phyloP scores from a whole-genome alignment of 495 filamentous ascomycete species.

The Penicillium lagena region DNA sequence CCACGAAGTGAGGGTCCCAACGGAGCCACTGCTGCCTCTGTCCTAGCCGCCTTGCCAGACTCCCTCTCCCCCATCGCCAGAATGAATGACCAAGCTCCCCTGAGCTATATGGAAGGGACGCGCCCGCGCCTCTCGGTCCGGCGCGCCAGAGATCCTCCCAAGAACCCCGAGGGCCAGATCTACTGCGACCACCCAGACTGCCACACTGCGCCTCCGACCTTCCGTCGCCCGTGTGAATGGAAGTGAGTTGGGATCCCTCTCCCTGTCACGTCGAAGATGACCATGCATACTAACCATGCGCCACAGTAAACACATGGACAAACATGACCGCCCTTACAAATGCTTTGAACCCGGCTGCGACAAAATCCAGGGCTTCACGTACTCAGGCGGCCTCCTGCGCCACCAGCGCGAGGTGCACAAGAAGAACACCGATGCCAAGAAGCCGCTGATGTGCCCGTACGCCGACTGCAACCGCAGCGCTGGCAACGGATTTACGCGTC shows the following conservation, averaged over 20 bases:
- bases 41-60: slow-evolving; percentile 35
- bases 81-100: slow-evolving; percentile 34
- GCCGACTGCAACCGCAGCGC: slow-evolving; percentile 79
- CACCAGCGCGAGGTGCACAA: slow-evolving; percentile 90
- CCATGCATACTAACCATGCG: slow-evolving; percentile 11
- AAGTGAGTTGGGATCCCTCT: slow-evolving; percentile 51
- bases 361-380: slow-evolving; percentile 89
- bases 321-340: slow-evolving; percentile 87
- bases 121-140: slow-evolving; percentile 41
- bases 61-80: slow-evolving; percentile 29
- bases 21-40: slow-evolving; percentile 29
- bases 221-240: slow-evolving; percentile 86
- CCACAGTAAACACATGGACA: slow-evolving; percentile 89
- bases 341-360: slow-evolving; percentile 71
- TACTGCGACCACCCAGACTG: slow-evolving; percentile 62
- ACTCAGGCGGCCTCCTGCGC: slow-evolving; percentile 77
- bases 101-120: slow-evolving; percentile 34
- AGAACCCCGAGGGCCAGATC: slow-evolving; percentile 63
- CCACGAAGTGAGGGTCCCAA: slow-evolving; percentile 43
- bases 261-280: not conserved
- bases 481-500: slow-evolving; percentile 75
- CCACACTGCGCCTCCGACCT: slow-evolving; percentile 47
- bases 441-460: slow-evolving; percentile 76
- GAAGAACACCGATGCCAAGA: slow-evolving; percentile 76
- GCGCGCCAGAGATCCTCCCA: slow-evolving; percentile 50